Conservation (phyloP, 805 yeast genomes). For the Lachancea sp. region DNA sequence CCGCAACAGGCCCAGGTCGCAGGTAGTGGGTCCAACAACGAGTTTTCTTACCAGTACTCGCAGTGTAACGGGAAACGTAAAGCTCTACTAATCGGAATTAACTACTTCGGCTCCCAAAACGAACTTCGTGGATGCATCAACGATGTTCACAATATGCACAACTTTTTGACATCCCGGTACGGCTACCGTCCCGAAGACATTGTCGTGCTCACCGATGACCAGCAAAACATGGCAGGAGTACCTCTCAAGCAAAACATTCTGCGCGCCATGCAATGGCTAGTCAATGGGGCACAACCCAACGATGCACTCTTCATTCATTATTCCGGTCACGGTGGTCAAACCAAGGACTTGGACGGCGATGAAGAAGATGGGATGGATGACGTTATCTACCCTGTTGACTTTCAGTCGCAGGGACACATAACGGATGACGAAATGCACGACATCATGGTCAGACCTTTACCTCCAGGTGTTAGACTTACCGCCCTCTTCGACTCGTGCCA, state of each 20-base stretch:
- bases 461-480: slow-evolving; percentile 68
- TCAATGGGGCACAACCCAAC: slow-evolving; percentile 62
- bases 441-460: slow-evolving; percentile 61
- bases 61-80: slow-evolving; percentile 66
- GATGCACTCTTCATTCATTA: slow-evolving; percentile 78
- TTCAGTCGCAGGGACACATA: slow-evolving; percentile 57
- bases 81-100: slow-evolving; percentile 73
- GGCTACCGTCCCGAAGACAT: slow-evolving; percentile 52
- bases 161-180: slow-evolving; percentile 36
- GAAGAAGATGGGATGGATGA: slow-evolving; percentile 72
- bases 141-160: slow-evolving; percentile 54
- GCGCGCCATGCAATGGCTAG: slow-evolving; percentile 79
- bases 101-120: slow-evolving; percentile 60
- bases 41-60: slow-evolving; percentile 47
- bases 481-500: slow-evolving; percentile 83
- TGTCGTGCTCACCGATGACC: slow-evolving; percentile 56
- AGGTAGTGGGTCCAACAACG: slow-evolving; percentile 17
- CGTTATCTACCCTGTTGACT: slow-evolving; percentile 69
- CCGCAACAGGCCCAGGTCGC: slow-evolving; percentile 22
- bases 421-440: slow-evolving; percentile 72
- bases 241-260: slow-evolving; percentile 69
- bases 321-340: slow-evolving; percentile 83
- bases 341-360: slow-evolving; percentile 62
- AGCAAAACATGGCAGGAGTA: slow-evolving; percentile 37
- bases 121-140: slow-evolving; percentile 74